Conservation (phyloP, 345 rosid species). For the Arabidopsis arenosa region DNA sequence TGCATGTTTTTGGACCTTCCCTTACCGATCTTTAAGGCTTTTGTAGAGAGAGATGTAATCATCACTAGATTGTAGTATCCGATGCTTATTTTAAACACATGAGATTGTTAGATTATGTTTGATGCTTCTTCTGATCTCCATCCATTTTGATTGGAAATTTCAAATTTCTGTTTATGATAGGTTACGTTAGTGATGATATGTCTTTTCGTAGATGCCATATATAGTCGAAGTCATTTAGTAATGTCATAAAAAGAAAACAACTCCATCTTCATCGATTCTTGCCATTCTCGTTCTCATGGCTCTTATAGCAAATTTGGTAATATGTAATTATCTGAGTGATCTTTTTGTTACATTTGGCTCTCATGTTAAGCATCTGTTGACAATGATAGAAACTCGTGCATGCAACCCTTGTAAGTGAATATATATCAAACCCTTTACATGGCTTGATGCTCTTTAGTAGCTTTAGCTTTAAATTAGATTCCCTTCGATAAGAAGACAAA, state of each 20-base stretch:
- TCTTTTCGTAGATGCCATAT: conserved; percentile 26
- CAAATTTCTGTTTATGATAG: conserved; percentile 13
- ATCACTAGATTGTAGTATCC: conserved; percentile 32
- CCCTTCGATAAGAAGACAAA: conserved; percentile 32
- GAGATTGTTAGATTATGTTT: conserved; percentile 47
- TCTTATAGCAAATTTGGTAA: conserved; percentile 39
- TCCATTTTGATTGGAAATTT: conserved; percentile 24
- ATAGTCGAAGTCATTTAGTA: conserved; percentile 24
- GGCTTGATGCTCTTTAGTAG: conserved; percentile 38
- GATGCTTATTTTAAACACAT: conserved; percentile 43
- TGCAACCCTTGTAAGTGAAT: conserved; percentile 20
- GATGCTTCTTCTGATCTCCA: conserved; percentile 41
- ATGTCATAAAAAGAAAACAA: conserved; percentile 31
- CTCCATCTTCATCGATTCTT: conserved; percentile 25
- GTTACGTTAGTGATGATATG: conserved; percentile 33
- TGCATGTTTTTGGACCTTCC: conserved; percentile 26
- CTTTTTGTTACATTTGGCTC: conserved; percentile 30
- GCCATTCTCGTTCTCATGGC: conserved; percentile 36
- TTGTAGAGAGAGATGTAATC: conserved; percentile 34
- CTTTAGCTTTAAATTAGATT: conserved; percentile 31
- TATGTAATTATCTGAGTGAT: conserved; percentile 27
- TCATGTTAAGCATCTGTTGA: conserved; percentile 37
- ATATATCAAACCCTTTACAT: conserved; percentile 15
- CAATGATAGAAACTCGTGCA: conserved; percentile 26
- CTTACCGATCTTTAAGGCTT: conserved; percentile 34